These are phyloP conservation scores for Litchi chinensis DNA, from an alignment of 345 rosid species.

Conservation along the genomic window DNA sequence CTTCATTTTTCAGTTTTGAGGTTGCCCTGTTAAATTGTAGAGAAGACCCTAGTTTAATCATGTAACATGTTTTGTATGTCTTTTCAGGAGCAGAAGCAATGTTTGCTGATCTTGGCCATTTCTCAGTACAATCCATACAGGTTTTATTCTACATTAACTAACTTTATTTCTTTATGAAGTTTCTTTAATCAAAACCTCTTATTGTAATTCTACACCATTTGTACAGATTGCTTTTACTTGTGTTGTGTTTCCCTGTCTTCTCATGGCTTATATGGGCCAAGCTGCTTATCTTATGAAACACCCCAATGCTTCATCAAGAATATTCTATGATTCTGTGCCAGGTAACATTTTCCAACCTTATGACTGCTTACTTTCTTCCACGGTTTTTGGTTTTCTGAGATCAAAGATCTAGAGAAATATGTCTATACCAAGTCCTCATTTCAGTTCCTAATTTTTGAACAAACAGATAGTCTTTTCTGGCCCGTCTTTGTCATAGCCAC, in stretches of 20 bases:
- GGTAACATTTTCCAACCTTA: conserved; percentile 39
- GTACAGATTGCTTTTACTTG: conserved; percentile 76
- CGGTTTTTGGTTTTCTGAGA: background rate
- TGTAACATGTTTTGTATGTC: conserved; percentile 5
- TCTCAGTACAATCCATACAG: conserved; percentile 88
- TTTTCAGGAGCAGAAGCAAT: conserved; percentile 93
- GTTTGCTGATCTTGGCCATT: conserved; percentile 99
- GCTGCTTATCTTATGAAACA: conserved; percentile 78
- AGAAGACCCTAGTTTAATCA: background rate
- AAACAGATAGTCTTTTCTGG: conserved; percentile 84
- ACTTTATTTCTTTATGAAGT: conserved; percentile 6
- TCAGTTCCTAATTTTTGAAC: conserved; percentile 21
- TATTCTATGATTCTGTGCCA: conserved; percentile 94
- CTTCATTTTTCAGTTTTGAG: background rate
- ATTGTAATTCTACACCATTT: conserved; percentile 17
- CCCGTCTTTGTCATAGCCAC: conserved; percentile 85
- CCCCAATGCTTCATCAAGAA: conserved; percentile 61
- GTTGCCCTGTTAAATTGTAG: conserved; percentile 4
- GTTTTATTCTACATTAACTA: conserved; percentile 33
- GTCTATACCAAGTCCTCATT: background rate
- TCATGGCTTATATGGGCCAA: conserved; percentile 94
- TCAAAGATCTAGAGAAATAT: background rate
- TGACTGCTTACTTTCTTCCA: background rate
- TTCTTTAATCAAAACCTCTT: conserved; percentile 4
- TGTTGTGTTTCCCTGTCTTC: conserved; percentile 95